Evolutionary conservation across 805 yeast genomes (phyloP).

Genomic region (Peterozyma toletana): DNA sequence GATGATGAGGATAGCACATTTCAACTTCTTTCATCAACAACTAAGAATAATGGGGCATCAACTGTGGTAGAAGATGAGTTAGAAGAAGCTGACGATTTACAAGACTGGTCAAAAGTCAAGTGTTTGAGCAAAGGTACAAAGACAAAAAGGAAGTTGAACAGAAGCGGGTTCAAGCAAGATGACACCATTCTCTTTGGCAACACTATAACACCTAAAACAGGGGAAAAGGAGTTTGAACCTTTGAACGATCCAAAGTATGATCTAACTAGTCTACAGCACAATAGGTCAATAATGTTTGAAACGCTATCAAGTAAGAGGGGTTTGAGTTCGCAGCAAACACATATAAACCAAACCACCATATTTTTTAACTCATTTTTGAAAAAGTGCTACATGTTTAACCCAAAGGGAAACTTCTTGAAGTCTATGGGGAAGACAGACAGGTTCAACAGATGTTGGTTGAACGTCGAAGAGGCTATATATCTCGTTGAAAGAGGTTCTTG

Average conservation of each 20-base stretch:
- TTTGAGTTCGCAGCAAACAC: slow-evolving; percentile 12
- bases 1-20: slow-evolving; percentile 8
- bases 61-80: slow-evolving; percentile 17
- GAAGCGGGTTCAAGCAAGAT: not conserved
- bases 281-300: slow-evolving; percentile 65
- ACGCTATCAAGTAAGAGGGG: slow-evolving; percentile 53
- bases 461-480: slow-evolving; percentile 66
- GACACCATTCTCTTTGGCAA: too few relatives aligned
- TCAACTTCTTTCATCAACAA: not conserved
- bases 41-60: not conserved
- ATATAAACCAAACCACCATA: slow-evolving; percentile 17
- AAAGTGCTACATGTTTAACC: slow-evolving; percentile 29
- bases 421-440: slow-evolving; percentile 60
- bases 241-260: slow-evolving; percentile 19
- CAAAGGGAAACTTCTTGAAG: slow-evolving; percentile 67
- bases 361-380: slow-evolving; percentile 14
- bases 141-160: slow-evolving; percentile 4
- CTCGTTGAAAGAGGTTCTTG: slow-evolving; percentile 73
- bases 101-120: slow-evolving; percentile 43
- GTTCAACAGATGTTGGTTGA: slow-evolving; percentile 39
- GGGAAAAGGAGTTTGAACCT: slow-evolving; percentile 83
- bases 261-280: slow-evolving; percentile 30
- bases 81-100: slow-evolving; percentile 35
- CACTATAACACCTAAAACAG: slow-evolving; percentile 36
- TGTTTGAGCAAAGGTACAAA: slow-evolving; percentile 8